Evolutionary conservation across 2,329 filamentous ascomycete genomes (phyloP).

Genomic region (Ceratocystis cubensis): DNA sequence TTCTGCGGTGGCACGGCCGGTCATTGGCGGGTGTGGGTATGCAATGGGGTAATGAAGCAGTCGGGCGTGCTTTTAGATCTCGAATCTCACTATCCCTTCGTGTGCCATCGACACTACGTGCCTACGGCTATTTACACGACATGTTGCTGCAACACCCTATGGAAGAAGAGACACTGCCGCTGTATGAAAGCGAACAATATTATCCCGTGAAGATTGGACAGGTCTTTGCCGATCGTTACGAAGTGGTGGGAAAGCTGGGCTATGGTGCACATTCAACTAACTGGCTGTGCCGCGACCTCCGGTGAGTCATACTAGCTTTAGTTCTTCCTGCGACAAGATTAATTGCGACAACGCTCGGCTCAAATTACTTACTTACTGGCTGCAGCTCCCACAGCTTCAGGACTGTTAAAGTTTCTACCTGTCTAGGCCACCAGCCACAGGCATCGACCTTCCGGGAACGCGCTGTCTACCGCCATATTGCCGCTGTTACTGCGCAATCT

Average conservation of each 20-base stretch:
- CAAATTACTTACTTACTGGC: background rate
- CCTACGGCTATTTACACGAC: constrained; percentile 19
- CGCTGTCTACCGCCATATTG: constrained; percentile 14
- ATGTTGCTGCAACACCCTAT: constrained; percentile 21
- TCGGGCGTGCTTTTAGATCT: background rate
- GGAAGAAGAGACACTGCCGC: constrained; percentile 25
- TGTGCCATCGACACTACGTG: background rate
- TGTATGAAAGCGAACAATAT: constrained; percentile 23
- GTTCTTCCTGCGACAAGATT: background rate
- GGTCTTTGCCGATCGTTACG: constrained; percentile 23
- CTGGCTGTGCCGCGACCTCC: constrained; percentile 25
- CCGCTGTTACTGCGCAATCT: background rate
- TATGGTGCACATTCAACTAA: constrained; percentile 25
- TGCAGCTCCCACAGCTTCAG: constrained; percentile 11
- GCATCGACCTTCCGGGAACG: constrained; percentile 6
- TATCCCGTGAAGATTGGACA: constrained; percentile 25
- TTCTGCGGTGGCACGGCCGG: background rate
- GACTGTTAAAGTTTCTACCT: constrained; percentile 14
- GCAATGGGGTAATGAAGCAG: background rate
- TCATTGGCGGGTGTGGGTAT: background rate
- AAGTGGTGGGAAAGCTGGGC: constrained; percentile 25
- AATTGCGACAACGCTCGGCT: background rate
- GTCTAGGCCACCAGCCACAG: constrained; percentile 5
- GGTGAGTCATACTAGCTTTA: constrained; percentile 17
- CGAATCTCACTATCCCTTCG: background rate